phyloP scores from a whole-genome alignment of 2,329 filamentous ascomycete species.

The Botrytis squamosa region DNA sequence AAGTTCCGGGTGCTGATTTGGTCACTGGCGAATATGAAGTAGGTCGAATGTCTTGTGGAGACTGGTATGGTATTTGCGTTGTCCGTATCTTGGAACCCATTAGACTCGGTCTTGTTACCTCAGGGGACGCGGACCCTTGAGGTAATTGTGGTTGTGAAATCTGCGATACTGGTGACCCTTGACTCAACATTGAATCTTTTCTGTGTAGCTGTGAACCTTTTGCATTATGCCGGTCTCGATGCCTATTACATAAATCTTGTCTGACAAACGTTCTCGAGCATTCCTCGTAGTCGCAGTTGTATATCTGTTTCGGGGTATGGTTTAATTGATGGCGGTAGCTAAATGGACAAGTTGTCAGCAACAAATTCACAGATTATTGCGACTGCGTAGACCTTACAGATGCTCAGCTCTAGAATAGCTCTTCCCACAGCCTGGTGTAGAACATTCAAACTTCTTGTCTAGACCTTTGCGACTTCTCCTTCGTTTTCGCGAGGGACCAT shows the following conservation, averaged over 20 bases:
- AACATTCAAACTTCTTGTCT: constrained; percentile 82
- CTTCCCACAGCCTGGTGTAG: constrained; percentile 85
- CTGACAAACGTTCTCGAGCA: constrained; percentile 90
- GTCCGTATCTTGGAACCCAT: constrained; percentile 32
- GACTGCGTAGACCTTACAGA: constrained; percentile 57
- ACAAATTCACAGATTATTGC: neutral
- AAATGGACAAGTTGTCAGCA: constrained; percentile 23
- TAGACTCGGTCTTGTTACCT: constrained; percentile 35
- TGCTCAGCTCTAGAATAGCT: constrained; percentile 96
- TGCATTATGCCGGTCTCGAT: constrained; percentile 76
- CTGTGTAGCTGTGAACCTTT: constrained; percentile 75
- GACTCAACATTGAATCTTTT: constrained; percentile 62
- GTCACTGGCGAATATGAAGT: constrained; percentile 37
- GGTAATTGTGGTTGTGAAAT: constrained; percentile 29
- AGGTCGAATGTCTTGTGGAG: constrained; percentile 35
- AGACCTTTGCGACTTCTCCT: constrained; percentile 73
- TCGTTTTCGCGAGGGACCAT: constrained; percentile 49
- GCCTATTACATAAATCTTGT: constrained; percentile 85
- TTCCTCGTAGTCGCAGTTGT: constrained; percentile 87
- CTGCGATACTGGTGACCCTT: constrained; percentile 42
- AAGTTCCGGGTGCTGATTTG: constrained; percentile 35
- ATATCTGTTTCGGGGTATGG: constrained; percentile 93
- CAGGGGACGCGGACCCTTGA: constrained; percentile 37
- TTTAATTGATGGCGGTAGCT: constrained; percentile 91
- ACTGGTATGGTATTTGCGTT: constrained; percentile 37